phyloP scores from a whole-genome alignment of 208 protist species.

The Wallacemonas collosoma region DNA sequence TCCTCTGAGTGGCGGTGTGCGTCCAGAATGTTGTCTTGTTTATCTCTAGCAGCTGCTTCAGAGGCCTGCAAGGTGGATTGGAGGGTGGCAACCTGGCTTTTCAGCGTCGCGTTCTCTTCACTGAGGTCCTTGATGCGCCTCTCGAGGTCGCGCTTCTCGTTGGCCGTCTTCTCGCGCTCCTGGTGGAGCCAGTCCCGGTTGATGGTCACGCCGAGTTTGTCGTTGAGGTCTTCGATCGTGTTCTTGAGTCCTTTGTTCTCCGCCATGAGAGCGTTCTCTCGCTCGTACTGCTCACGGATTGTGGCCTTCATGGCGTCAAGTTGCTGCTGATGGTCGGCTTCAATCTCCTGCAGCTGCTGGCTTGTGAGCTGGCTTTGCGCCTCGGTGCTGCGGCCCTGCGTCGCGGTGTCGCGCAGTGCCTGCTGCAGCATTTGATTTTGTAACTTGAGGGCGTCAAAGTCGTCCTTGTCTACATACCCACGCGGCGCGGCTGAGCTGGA shows the following conservation, averaged over 20 bases:
- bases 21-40: neutral
- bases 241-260: slow-evolving; percentile 38
- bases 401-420: slow-evolving; percentile 43
- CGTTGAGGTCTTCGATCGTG: slow-evolving; percentile 40
- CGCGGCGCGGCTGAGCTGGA: slow-evolving; percentile 10
- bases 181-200: slow-evolving; percentile 47
- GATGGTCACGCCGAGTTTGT: slow-evolving; percentile 34
- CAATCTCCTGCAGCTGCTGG: slow-evolving; percentile 54
- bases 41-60: slow-evolving; percentile 16
- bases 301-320: slow-evolving; percentile 61
- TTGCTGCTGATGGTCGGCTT: slow-evolving; percentile 67
- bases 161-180: slow-evolving; percentile 37
- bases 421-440: slow-evolving; percentile 64
- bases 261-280: slow-evolving; percentile 37
- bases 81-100: no score
- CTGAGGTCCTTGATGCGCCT: slow-evolving; percentile 20
- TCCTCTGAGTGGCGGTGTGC: neutral
- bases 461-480: slow-evolving; percentile 54
- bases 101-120: slow-evolving; percentile 5
- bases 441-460: slow-evolving; percentile 56
- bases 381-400: slow-evolving; percentile 27
- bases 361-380: slow-evolving; percentile 30
- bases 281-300: slow-evolving; percentile 47
- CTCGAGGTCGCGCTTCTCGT: slow-evolving; percentile 34
- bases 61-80: no score